Evolutionary conservation across 225 moss, liverwort and hornwort species (phyloP).

Genomic region (Takakia lepidozioides): DNA sequence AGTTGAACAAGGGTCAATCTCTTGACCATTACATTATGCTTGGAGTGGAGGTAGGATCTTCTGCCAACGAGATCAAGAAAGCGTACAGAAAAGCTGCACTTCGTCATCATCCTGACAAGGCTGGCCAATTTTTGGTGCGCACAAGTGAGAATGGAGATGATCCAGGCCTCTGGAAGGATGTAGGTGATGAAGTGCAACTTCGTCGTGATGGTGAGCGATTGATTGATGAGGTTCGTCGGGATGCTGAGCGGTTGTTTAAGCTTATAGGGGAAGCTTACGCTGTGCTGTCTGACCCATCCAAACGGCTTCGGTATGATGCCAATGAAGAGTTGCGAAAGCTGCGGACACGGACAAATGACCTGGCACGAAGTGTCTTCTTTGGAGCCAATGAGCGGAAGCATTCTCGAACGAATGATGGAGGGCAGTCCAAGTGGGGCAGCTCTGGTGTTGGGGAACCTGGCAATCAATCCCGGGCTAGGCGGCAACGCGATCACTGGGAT

Average conservation of each 20-base stretch:
- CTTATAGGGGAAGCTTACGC: constrained; percentile 96
- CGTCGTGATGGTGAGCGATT: constrained; percentile 38
- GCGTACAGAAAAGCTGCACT: constrained; percentile 92
- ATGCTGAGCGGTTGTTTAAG: constrained; percentile 93
- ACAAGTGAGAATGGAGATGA: constrained; percentile 67
- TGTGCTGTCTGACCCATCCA: constrained; percentile 70
- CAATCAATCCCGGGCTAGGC: constrained; percentile 39
- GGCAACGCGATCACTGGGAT: constrained; percentile 63
- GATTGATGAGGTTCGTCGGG: constrained; percentile 69
- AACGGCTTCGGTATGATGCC: constrained; percentile 71
- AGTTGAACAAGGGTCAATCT: constrained; percentile 76
- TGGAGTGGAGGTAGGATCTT: constrained; percentile 69
- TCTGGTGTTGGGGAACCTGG: constrained; percentile 33
- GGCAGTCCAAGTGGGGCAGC: constrained; percentile 41
- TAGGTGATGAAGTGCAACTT: constrained; percentile 23
- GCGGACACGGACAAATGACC: constrained; percentile 47
- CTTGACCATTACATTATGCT: constrained; percentile 88
- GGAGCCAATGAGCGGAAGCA: constrained; percentile 34
- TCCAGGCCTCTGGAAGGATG: constrained; percentile 45
- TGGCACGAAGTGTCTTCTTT: constrained; percentile 20
- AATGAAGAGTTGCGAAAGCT: constrained; percentile 83
- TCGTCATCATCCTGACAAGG: constrained; percentile 97
- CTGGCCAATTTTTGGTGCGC: constrained; percentile 78
- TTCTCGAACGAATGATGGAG: constrained; percentile 20
- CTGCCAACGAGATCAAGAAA: constrained; percentile 79